Percentiles rank a stretch among this genome's conserved stretches.
Conservation (phyloP, 106 monocot genomes). For the Dendrobium huoshanense region DNA sequence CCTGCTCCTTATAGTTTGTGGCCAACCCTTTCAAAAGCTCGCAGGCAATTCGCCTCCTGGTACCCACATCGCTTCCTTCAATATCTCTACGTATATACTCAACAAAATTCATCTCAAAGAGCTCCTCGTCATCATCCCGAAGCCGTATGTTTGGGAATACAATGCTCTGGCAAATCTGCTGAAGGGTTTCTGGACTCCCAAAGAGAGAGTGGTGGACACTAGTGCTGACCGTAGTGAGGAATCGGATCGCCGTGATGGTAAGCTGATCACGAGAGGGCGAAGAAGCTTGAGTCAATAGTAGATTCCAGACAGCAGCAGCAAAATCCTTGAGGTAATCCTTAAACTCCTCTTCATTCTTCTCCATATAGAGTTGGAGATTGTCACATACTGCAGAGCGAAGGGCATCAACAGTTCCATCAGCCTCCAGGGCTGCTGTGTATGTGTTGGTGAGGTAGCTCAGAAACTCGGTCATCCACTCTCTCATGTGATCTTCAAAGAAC, state of each 20-base stretch:
- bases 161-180: constrained; percentile 75
- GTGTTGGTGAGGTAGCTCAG: constrained; percentile 44
- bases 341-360: constrained; percentile 98
- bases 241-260: constrained; percentile 71
- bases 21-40: constrained; percentile 84
- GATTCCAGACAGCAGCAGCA: constrained; percentile 66
- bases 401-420: constrained; percentile 56
- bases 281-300: constrained; percentile 35
- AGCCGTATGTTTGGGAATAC: constrained; percentile 79
- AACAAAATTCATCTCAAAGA: constrained; percentile 80
- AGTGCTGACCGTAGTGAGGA: constrained; percentile 85
- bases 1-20: constrained; percentile 69
- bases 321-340: constrained; percentile 67
- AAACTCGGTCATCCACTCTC: constrained; percentile 93
- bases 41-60: constrained; percentile 79
- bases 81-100: constrained; percentile 89
- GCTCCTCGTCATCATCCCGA: constrained; percentile 85
- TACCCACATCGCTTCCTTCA: constrained; percentile 93
- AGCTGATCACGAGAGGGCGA: constrained; percentile 65
- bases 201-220: constrained; percentile 90
- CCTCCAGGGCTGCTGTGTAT: constrained; percentile 44
- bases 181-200: constrained; percentile 45
- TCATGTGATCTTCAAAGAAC: constrained; percentile 98
- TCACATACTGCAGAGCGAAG: constrained; percentile 84
- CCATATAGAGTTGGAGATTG: constrained; percentile 91